Evolutionary conservation across 441 rosid genomes (phyloP).

Genomic region (Corymbia calophylla): DNA sequence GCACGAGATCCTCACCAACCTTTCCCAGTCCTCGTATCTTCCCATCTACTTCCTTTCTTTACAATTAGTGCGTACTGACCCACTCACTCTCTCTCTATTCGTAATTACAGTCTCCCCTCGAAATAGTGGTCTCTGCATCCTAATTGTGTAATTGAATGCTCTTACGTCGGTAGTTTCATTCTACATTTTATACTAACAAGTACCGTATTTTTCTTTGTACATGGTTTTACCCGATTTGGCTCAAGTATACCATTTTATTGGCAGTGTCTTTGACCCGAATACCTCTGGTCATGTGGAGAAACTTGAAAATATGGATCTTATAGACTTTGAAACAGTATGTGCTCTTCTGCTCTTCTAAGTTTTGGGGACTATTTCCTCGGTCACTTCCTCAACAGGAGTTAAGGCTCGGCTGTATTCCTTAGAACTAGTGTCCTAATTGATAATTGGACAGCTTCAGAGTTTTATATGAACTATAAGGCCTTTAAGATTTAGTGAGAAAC

Average conservation of each 20-base stretch:
- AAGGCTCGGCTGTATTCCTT: background rate
- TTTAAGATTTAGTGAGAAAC: background rate
- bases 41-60: too few species aligned
- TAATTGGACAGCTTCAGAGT: background rate
- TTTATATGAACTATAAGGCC: background rate
- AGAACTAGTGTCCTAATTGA: background rate
- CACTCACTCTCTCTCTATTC: too few species aligned
- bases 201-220: background rate
- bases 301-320: slow-evolving; percentile 85
- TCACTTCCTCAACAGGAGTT: too few species aligned
- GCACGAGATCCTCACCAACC: too few species aligned
- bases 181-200: background rate
- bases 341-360: background rate
- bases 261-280: slow-evolving; percentile 80
- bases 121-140: too few species aligned
- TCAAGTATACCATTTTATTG: slow-evolving; percentile 81
- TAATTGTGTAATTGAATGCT: too few species aligned
- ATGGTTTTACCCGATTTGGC: slow-evolving; percentile 59
- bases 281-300: slow-evolving; percentile 59
- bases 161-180: too few species aligned
- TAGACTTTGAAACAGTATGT: slow-evolving; percentile 72
- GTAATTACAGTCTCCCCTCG: too few species aligned
- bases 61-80: too few species aligned
- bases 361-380: background rate
- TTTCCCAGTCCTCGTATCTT: too few species aligned